Percentiles rank a stretch among this genome's conserved stretches.
Conservation (phyloP, 2,329 filamentous ascomycete genomes). For the Thelonectria blattea region DNA sequence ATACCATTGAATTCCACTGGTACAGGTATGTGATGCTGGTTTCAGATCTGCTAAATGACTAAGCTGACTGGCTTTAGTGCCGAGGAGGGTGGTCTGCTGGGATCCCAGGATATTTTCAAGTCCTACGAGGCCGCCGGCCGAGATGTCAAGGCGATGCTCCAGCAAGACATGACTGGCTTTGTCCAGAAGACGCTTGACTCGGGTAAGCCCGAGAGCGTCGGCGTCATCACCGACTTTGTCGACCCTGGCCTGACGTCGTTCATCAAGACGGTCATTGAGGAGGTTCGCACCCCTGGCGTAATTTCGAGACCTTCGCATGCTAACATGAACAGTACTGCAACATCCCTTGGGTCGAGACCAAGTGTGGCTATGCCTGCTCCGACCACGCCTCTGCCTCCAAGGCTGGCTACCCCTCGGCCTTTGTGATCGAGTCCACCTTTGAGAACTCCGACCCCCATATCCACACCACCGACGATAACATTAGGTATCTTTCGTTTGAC, state of each 20-base stretch:
- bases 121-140: slow-evolving; percentile 75
- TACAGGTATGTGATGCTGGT: slow-evolving; percentile 52
- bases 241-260: slow-evolving; percentile 83
- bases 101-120: slow-evolving; percentile 88
- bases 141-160: slow-evolving; percentile 93
- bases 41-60: background rate
- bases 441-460: slow-evolving; percentile 71
- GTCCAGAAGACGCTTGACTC: slow-evolving; percentile 82
- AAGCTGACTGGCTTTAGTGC: slow-evolving; percentile 60
- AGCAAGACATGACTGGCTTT: slow-evolving; percentile 98
- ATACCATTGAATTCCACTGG: slow-evolving; percentile 97
- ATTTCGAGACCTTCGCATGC: too few relatives aligned
- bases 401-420: slow-evolving; percentile 75
- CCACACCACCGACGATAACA: slow-evolving; percentile 71
- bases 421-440: slow-evolving; percentile 78
- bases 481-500: slow-evolving; percentile 78
- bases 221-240: slow-evolving; percentile 92
- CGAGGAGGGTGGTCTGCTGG: slow-evolving; percentile 85
- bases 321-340: slow-evolving; percentile 72
- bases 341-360: slow-evolving; percentile 85
- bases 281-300: slow-evolving; percentile 30
- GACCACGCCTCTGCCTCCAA: slow-evolving; percentile 77
- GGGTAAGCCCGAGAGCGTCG: slow-evolving; percentile 82
- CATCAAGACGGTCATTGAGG: slow-evolving; percentile 85
- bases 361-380: slow-evolving; percentile 86